Percentiles rank a stretch among this genome's conserved stretches.
These are phyloP conservation scores for Sugiyamaella smithiae DNA, from an alignment of 805 yeast genomes.

Conservation along the genomic window DNA sequence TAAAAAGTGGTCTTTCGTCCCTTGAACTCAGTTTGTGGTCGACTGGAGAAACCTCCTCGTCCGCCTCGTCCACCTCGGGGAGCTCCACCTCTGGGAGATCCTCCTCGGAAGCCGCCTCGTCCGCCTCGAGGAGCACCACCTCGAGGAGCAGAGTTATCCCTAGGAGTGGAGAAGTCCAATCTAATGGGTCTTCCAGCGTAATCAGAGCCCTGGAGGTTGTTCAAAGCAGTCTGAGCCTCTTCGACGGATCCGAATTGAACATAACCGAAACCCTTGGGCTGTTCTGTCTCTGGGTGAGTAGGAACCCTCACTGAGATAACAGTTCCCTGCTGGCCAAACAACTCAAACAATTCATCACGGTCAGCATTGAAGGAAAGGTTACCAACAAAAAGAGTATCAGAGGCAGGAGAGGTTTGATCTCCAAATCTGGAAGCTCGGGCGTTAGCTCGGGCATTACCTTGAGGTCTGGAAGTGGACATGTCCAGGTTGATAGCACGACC, in stretches of 20 bases:
- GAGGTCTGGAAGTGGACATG: slow-evolving; percentile 82
- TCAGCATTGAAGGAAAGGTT: slow-evolving; percentile 89
- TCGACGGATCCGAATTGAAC: slow-evolving; percentile 86
- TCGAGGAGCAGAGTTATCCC: slow-evolving; percentile 32
- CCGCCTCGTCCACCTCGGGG: slow-evolving; percentile 36
- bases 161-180: slow-evolving; percentile 92
- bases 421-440: slow-evolving; percentile 90
- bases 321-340: slow-evolving; percentile 75
- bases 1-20: slow-evolving; percentile 50
- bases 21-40: slow-evolving; percentile 63
- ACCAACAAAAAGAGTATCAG: slow-evolving; percentile 95
- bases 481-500: slow-evolving; percentile 96
- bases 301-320: slow-evolving; percentile 92
- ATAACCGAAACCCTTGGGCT: slow-evolving; percentile 98
- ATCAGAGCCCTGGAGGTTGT: slow-evolving; percentile 83
- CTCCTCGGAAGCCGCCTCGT: slow-evolving; percentile 22
- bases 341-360: slow-evolving; percentile 70
- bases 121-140: slow-evolving; percentile 42
- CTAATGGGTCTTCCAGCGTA: slow-evolving; percentile 91
- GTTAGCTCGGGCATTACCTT: slow-evolving; percentile 48
- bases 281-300: slow-evolving; percentile 97
- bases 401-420: slow-evolving; percentile 86
- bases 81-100: slow-evolving; percentile 34
- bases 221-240: slow-evolving; percentile 86
- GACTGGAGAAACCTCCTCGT: slow-evolving; percentile 43